Evolutionary conservation across 106 monocot genomes (phyloP).

Genomic region (Chionographis japonica): DNA sequence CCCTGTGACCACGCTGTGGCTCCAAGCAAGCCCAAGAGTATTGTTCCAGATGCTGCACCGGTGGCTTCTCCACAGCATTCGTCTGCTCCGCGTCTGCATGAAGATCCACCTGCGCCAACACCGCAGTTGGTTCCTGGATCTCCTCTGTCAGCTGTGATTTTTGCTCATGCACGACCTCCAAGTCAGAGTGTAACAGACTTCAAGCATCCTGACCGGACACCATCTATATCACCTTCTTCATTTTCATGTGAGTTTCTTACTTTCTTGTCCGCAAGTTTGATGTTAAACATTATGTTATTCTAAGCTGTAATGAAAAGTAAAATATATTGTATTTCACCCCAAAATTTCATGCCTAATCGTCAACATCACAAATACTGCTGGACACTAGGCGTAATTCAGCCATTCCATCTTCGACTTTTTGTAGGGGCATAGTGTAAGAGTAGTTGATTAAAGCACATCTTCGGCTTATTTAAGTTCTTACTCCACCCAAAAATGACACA

Average conservation of each 20-base stretch:
- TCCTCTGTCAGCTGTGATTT: conserved; percentile 45
- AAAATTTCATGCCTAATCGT: too few species aligned
- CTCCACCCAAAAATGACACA: too few species aligned
- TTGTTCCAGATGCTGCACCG: conserved; percentile 26
- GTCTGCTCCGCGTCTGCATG: conserved; percentile 16
- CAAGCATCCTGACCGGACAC: conserved; percentile 20
- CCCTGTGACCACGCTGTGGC: conserved; percentile 19
- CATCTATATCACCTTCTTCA: conserved; percentile 33
- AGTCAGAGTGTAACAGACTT: conserved; percentile 26
- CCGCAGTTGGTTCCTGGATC: conserved; percentile 14
- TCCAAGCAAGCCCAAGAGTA: conserved; percentile 20
- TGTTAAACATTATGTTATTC: neutral
- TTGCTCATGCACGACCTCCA: conserved; percentile 65
- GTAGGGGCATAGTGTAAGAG: too few species aligned
- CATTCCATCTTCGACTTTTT: too few species aligned
- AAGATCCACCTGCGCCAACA: conserved; percentile 25
- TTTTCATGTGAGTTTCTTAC: conserved; percentile 77
- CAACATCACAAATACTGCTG: too few species aligned
- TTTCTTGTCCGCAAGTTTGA: conserved; percentile 12
- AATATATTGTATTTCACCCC: too few species aligned
- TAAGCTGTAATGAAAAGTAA: too few species aligned
- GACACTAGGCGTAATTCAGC: too few species aligned
- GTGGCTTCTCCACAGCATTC: conserved; percentile 11
- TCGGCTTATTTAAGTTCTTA: too few species aligned
- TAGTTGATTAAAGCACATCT: too few species aligned